Conservation (phyloP, 169 alveolate species). For the Plasmodium inui region DNA sequence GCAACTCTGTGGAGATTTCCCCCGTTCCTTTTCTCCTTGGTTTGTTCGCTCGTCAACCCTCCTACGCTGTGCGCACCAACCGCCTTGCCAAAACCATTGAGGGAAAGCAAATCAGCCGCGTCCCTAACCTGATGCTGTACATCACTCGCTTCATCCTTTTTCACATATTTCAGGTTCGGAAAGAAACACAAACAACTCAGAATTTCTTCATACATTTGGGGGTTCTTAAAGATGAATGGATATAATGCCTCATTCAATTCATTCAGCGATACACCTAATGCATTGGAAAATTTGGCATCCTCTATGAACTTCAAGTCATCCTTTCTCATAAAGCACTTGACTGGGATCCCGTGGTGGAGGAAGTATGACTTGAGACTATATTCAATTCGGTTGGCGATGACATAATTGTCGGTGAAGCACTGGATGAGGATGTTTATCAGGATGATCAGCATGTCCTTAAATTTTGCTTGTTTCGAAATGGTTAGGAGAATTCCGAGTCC, state of each 20-base stretch:
- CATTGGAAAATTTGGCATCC: conserved; percentile 25
- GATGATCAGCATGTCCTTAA: conserved; percentile 73
- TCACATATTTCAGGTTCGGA: conserved; percentile 69
- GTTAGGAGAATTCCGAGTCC: conserved; percentile 70
- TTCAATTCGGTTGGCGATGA: conserved; percentile 63
- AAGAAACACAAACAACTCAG: conserved; percentile 55
- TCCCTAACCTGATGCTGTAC: not conserved
- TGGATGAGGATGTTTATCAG: conserved; percentile 65
- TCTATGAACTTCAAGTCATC: conserved; percentile 57
- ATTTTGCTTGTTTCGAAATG: conserved; percentile 69
- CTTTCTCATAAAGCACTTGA: conserved; percentile 46
- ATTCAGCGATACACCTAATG: conserved; percentile 68
- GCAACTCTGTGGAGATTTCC: not conserved
- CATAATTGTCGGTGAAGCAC: conserved; percentile 73
- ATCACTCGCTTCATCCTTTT: conserved; percentile 8
- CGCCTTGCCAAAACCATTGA: not conserved
- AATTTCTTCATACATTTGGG: conserved; percentile 74
- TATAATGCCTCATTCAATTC: conserved; percentile 71
- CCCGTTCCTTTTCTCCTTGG: not conserved
- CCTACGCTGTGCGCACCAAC: not conserved
- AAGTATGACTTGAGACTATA: conserved; percentile 33
- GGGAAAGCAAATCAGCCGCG: not conserved
- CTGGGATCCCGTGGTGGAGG: conserved; percentile 50
- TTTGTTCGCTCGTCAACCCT: not conserved
- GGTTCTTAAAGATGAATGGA: conserved; percentile 71